phyloP scores from a whole-genome alignment of 2,329 filamentous ascomycete genomes.

The Chalara sp. region DNA sequence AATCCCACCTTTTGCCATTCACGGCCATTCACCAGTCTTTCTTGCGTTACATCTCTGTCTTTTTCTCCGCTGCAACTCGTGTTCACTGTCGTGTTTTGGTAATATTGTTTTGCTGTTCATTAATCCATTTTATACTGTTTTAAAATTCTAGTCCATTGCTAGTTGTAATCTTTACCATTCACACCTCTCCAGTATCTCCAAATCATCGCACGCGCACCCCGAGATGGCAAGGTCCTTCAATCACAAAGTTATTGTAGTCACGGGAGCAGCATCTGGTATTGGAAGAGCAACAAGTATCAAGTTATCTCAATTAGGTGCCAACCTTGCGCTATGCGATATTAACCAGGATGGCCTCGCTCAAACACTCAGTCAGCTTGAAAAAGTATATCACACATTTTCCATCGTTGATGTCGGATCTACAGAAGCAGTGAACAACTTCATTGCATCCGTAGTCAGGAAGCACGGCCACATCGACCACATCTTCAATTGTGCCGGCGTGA shows the following conservation, averaged over 20 bases:
- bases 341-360: slow-evolving; percentile 17
- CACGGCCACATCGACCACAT: slow-evolving; percentile 29
- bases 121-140: no score
- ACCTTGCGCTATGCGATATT: slow-evolving; percentile 24
- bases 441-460: slow-evolving; percentile 14
- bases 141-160: no score
- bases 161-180: no score
- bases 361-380: slow-evolving; percentile 2
- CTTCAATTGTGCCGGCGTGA: slow-evolving; percentile 40
- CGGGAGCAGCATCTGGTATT: slow-evolving; percentile 24
- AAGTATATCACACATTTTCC: slow-evolving; percentile 7
- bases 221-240: slow-evolving; percentile 5
- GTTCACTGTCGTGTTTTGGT: no score
- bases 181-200: no score
- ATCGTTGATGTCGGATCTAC: slow-evolving; percentile 25
- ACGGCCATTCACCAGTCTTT: no score
- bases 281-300: slow-evolving; percentile 21
- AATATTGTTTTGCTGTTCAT: no score
- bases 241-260: slow-evolving; percentile 22
- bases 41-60: no score
- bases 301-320: slow-evolving; percentile 21
- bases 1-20: no score
- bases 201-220: not conserved
- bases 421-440: slow-evolving; percentile 17
- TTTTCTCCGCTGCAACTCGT: no score